Percentiles rank a stretch among this genome's conserved stretches.
Conservation (phyloP, 2,329 filamentous ascomycete genomes). For the Fusarium sp. region DNA sequence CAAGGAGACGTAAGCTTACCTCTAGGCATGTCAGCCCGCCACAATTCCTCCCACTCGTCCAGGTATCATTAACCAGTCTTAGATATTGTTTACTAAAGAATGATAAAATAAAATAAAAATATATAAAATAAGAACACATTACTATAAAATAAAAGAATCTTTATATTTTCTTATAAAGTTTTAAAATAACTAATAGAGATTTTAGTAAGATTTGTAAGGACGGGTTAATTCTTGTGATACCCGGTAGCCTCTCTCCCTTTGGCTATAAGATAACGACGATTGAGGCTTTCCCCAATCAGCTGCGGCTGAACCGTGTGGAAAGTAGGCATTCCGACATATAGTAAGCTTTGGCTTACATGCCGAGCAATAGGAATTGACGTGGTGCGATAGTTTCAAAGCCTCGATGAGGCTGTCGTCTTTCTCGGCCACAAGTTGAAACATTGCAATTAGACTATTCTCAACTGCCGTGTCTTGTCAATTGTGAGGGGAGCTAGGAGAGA, state of each 20-base stretch:
- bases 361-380: neutral
- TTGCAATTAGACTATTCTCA: neutral
- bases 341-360: neutral
- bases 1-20: neutral
- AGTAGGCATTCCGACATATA: neutral
- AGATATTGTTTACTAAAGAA: too few species aligned
- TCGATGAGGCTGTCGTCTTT: neutral
- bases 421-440: neutral
- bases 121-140: too few species aligned
- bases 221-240: too few species aligned
- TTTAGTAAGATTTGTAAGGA: too few species aligned
- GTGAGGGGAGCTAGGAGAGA: neutral
- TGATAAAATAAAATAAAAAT: too few species aligned
- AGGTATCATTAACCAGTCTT: too few species aligned
- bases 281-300: neutral
- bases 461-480: neutral
- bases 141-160: too few species aligned
- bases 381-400: neutral
- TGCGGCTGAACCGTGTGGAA: neutral
- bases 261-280: neutral
- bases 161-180: too few species aligned
- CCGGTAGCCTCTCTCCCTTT: neutral
- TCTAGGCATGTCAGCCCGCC: neutral
- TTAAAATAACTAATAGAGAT: too few species aligned
- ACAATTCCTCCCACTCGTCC: neutral